Evolutionary conservation across 164 flowering plant species (phyloP).

Genomic region (Vitis cinerea): DNA sequence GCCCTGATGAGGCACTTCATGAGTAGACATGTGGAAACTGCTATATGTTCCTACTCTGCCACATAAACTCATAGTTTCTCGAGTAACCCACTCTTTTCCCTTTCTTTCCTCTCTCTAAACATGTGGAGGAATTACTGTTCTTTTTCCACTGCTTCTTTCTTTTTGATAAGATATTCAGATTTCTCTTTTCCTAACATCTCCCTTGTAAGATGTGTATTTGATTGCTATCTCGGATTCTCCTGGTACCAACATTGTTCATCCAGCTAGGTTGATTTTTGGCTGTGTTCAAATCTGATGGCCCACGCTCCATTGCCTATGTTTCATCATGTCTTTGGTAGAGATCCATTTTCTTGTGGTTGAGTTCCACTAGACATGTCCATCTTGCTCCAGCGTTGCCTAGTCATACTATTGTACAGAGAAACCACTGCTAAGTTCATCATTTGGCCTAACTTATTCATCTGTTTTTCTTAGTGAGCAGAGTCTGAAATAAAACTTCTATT

Average conservation of each 20-base stretch:
- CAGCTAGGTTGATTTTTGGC: background rate
- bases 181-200: background rate
- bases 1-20: slow-evolving; percentile 22
- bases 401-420: background rate
- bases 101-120: background rate
- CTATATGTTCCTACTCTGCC: background rate
- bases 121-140: too few relatives aligned
- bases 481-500: slow-evolving; percentile 1
- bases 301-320: slow-evolving; percentile 1
- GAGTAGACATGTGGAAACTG: slow-evolving; percentile 8
- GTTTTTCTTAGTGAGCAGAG: background rate
- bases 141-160: too few relatives aligned
- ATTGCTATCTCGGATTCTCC: background rate
- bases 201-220: background rate
- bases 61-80: background rate
- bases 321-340: background rate
- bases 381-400: background rate
- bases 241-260: background rate
- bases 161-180: too few relatives aligned
- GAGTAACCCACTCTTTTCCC: too few relatives aligned
- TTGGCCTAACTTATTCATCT: background rate
- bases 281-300: background rate
- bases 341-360: slow-evolving; percentile 6
- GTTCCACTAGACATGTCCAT: background rate
- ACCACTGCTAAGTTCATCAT: background rate